Evolutionary conservation across 2,329 filamentous ascomycete genomes (phyloP).

Genomic region (Hawksworthiomyces lignivorus): DNA sequence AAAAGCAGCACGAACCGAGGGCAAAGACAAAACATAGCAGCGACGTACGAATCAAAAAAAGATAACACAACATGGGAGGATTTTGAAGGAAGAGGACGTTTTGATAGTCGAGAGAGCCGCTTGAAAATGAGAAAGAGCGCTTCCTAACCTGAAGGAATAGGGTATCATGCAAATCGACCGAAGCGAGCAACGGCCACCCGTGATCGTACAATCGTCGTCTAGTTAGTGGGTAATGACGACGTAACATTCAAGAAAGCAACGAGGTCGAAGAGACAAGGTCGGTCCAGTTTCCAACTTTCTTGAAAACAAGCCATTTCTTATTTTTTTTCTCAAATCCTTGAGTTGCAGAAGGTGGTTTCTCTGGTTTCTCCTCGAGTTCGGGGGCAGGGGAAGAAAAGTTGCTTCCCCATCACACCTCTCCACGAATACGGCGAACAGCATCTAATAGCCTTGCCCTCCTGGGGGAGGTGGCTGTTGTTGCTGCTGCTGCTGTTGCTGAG

Average conservation of each 20-base stretch:
- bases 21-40: no score
- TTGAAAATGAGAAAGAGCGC: not conserved
- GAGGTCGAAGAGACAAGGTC: not conserved
- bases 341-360: not conserved
- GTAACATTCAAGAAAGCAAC: not conserved
- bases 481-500: slow-evolving; percentile 31
- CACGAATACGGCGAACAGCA: not conserved
- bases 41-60: not conserved
- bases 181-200: slow-evolving; percentile 4
- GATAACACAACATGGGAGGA: not conserved
- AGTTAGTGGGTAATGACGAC: slow-evolving; percentile 1
- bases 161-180: slow-evolving; percentile 5
- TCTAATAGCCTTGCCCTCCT: slow-evolving; percentile 24
- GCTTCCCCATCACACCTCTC: slow-evolving; percentile 2
- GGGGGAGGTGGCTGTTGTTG: slow-evolving; percentile 30
- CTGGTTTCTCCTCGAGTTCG: not conserved
- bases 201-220: slow-evolving; percentile 9
- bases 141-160: slow-evolving; percentile 2
- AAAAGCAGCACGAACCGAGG: not conserved
- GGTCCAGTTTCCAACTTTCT: not conserved
- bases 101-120: not conserved
- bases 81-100: not conserved
- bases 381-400: not conserved
- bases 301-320: no score
- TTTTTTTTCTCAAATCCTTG: not conserved